Evolutionary conservation across 768 basidiomycete genomes (phyloP), one percentile per base, ranked within the genome.

Genomic region (Mycena amicta): DNA sequence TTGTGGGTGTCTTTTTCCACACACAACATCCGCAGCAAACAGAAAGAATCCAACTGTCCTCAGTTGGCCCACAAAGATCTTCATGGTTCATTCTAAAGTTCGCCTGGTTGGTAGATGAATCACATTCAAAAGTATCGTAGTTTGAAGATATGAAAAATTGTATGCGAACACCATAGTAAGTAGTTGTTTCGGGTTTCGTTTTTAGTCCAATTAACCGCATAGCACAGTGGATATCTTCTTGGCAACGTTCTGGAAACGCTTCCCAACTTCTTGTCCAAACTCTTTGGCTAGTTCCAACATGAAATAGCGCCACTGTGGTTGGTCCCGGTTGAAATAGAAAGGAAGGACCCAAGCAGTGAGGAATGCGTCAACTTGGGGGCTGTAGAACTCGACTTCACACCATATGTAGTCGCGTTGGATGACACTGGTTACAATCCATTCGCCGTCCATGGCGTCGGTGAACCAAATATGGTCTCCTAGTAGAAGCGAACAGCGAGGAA

Each of bases 21-120:
- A 13, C 16, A 53, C 37, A 37, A 40, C 52, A 53, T 53, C 52
- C 52, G 52, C 52, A 33, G 52, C 33, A 22, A 53, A 53, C 52
- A 23, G 52, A 53, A 53, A 53, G 5, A 13, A 23, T 40, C n/a
- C 39, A 28, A 53, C 52, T 41, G 52, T 53, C 52, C 52, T 27
- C 52, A 41, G 52, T 53, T 15, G 5, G 15, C 23, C 49, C 16
- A 50, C 8, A 53, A 53, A 39, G 37, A 25, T 8, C 5, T 53
- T 22, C n/a, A 37, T 53, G 5, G 16, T n/a, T 4, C 5, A 53
- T 18, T 37, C 15, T 37, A 26, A 23, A 50, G 23, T 26, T 26
- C 33, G 18, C 8, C 18, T 50, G 22, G 12, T 12, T 23, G 49
- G 13, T 26, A 50, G 26, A 5, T 8, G 13, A 26, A 20, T 41